Conservation (phyloP, 2,329 filamentous ascomycete species). For the Pseudonectria foliicola region DNA sequence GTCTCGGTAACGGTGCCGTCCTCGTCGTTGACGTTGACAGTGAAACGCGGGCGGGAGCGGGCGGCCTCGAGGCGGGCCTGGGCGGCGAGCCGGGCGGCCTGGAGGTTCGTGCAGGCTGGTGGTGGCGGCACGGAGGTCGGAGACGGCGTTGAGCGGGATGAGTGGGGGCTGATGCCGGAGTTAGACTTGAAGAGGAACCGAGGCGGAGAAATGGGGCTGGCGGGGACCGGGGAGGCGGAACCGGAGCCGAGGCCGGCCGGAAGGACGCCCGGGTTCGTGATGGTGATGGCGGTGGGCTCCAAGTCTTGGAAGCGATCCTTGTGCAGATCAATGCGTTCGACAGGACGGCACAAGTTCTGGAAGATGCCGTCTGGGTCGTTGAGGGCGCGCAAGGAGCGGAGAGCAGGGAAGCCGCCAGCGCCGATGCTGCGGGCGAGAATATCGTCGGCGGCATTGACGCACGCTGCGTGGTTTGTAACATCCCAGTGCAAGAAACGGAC, state of each 20-base stretch:
- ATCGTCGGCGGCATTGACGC: conserved; percentile 45
- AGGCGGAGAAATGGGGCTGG: conserved; percentile 18
- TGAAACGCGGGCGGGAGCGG: conserved; percentile 45
- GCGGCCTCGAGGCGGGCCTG: conserved; percentile 58
- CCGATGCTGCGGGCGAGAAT: conserved; percentile 58
- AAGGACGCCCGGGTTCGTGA: conserved; percentile 12
- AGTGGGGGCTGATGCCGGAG: conserved; percentile 27
- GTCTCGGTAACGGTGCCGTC: conserved; percentile 43
- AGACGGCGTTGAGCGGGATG: conserved; percentile 8
- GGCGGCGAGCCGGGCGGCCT: conserved; percentile 52
- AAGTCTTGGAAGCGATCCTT: conserved; percentile 37
- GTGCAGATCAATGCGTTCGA: conserved; percentile 45
- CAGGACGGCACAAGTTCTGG: conserved; percentile 61
- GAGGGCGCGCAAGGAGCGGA: conserved; percentile 55
- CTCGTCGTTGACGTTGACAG: conserved; percentile 50
- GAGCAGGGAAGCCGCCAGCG: conserved; percentile 53
- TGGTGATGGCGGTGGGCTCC: conserved; percentile 8
- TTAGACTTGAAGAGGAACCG: conserved; percentile 27
- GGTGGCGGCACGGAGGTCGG: conserved; percentile 10
- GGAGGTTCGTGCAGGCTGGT: conserved; percentile 37
- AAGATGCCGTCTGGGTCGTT: conserved; percentile 63
- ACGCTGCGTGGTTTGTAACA: conserved; percentile 43
- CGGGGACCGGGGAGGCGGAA: conserved; percentile 9
- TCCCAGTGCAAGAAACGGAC: conserved; percentile 57
- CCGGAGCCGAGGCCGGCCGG: conserved; percentile 14